Evolutionary conservation across 805 yeast species (phyloP), one percentile per base, ranked within the genome.

Genomic region (Ogataea henricii): DNA sequence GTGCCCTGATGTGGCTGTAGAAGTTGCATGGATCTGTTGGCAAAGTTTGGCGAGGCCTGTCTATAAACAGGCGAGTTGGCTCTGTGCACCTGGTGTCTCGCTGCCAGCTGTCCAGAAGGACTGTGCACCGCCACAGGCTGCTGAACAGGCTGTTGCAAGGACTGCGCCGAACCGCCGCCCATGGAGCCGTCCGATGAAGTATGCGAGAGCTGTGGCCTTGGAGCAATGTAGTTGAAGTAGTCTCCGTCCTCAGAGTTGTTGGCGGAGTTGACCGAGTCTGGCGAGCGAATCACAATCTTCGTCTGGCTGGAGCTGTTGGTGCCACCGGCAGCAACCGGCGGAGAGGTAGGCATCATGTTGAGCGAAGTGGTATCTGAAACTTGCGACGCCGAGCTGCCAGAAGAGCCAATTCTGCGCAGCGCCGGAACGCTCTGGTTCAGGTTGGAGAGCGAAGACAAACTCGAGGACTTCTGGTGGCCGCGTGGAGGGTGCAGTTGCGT

Each of bases 181-280:
- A 36, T 16, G 10, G 43, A 45, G 10, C 52, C 49, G 6, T 41
- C 27, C 6, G 60, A 57, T 6, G 36, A 8, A 6, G 47, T 27
- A 9, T 45, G 51, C 3, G 56, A 50, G 1, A 59, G 29, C 9
- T 46, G 42, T 13, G 64, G 64, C 38, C 64, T 46, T 25, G 65
- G 63, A 7, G 64, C 65, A n/a, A 53, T 51, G 41, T 58, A 60
- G 32, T 53, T 60, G 55, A 63, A 63, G 43, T 63, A 63, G 38
- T 63, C 67, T n/a, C 53, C 52, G 3, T 23, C 34, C 18, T 55
- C 44, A 6, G 25, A 35, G 22, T 25, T 35, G n/a, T 37, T 43
- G 2, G 26, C 51, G 7, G 53, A 40, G 16, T 43, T 22, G 6
- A 16, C 27, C 7, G 54, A 40, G 18, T 54, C 61, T 7, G 60